Base-by-base conservation (phyloP, 2,329 filamentous ascomycete genomes). In the Tolypocladium amazonense region DNA sequence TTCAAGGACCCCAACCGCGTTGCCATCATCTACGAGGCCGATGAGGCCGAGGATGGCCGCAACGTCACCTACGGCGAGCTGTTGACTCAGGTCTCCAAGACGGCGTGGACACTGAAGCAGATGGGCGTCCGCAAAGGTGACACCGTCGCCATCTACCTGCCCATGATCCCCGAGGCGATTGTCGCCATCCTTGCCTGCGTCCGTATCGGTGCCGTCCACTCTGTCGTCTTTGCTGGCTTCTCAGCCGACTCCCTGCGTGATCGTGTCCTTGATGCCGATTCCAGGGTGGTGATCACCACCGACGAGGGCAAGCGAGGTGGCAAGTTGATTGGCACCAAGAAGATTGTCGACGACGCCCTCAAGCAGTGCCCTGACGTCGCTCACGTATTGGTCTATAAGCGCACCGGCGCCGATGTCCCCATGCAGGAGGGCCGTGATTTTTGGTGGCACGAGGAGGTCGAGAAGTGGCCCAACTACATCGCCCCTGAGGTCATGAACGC, bases 391-490 rank as follows among this genome's bases (percentile, higher is more conserved):
- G 94, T 99, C 60, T 97, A 88, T 82, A 93, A 96, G 84, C 89
- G 94, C 68, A 99, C 94, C 43, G 93, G 93, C 58, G 88, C 92
- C 56, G 92, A 97, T 58, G 87, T 97, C 25, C 92, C 93, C 64
- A 93, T 89, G 89, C 96, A 91, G 58, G 77, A 85, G 66, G 92
- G 91, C 65, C 87, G 94, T 70, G 94, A 99, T 76, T 82, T 85
- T 71, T 99, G 94, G 94, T 99, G 94, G 94, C 92, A 97, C 76
- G 94, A 97, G 79, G 93, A 97, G 82, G 87, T 93, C 59, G 90
- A 95, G 74, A 97, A 97, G 80, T 97, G 91, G 85, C 94, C 94
- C 64, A 82, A 86, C 68, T 97, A 97, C 81, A 88, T 95, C 71
- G 81, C 93, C 37, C 92, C 93, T 14, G 92, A 95, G 80, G 77